These are phyloP conservation scores for Phaeosphaeriaceae sp. DNA, from an alignment of 2,329 filamentous ascomycete genomes.

Conservation along the genomic window DNA sequence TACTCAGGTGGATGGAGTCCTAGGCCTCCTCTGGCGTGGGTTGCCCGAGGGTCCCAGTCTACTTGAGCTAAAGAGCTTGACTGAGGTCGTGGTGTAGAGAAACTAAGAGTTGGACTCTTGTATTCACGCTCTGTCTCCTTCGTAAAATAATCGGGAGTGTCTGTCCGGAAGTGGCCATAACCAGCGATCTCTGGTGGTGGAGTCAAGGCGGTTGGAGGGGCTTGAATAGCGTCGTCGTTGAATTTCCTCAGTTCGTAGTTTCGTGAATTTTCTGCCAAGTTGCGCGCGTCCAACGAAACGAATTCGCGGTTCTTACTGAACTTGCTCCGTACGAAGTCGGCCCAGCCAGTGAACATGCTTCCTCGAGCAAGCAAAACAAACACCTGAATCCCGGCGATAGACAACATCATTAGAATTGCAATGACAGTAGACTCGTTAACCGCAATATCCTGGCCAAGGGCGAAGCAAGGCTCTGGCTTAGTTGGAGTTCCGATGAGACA, in stretches of 20 bases:
- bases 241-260: conserved; percentile 47
- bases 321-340: conserved; percentile 64
- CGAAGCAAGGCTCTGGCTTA: conserved; percentile 71
- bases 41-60: conserved; percentile 47
- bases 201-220: conserved; percentile 30
- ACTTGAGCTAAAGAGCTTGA: conserved; percentile 33
- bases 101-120: conserved; percentile 47
- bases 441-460: conserved; percentile 65
- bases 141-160: conserved; percentile 45
- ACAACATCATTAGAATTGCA: conserved; percentile 81
- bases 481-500: conserved; percentile 69
- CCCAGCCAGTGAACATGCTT: conserved; percentile 87
- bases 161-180: conserved; percentile 30
- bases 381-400: conserved; percentile 83
- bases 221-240: conserved; percentile 24
- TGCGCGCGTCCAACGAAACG: conserved; percentile 79
- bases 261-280: conserved; percentile 39
- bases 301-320: conserved; percentile 74
- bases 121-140: conserved; percentile 49
- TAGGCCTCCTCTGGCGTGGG: conserved; percentile 49
- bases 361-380: conserved; percentile 80
- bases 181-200: conserved; percentile 25
- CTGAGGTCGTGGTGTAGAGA: conserved; percentile 50
- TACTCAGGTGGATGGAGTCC: conserved; percentile 46
- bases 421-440: conserved; percentile 78